Evolutionary conservation across 1,139 yeast genomes (phyloP), one percentile per base, ranked within the genome.

Genomic region (Nakaseomyces glabratus): DNA sequence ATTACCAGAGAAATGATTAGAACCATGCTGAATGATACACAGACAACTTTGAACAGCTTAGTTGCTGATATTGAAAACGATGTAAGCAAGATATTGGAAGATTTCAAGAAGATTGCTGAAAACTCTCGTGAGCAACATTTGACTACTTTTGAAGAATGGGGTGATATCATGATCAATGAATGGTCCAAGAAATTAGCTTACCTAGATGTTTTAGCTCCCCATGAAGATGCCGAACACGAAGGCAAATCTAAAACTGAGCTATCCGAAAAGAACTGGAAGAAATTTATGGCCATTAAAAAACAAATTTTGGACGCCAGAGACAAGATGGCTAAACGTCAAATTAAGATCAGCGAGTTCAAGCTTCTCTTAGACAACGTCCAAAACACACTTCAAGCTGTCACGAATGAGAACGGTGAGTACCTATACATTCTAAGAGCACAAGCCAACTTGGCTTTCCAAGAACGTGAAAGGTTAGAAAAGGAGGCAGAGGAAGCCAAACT

Each of bases 401-500:
- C 73, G 21, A 69, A 74, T 41, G 95, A 86, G 52, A 73, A 80
- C 38, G 81, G 77, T 20, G 79, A 78, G 43, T 80, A 76, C 52
- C 62, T 84, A 46, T 74, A 76, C 39, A 70, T 82, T 35, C 65
- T 80, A 39, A 69, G 95, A 50, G 88, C 93, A 10, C 73, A 77
- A 55, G 93, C 94, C 13, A 88, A 86, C 51, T 61, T 82, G 29
- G 79, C 80, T 12, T 80, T 82, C 57, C 95, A 85, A 60, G 62
- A 65, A 41, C 72, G 93, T 46, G 88, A 81, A 54, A 33, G 34
- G 14, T 23, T 22, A 16, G 23, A 39, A 20, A 15, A 19, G 12
- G 25, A 32, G 9, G 24, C 28, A 11, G 33, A 24, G 20, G 24
- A 22, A 18, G 34, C 28, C 15, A 23, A 28, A n/a, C 15, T 20